Evolutionary conservation across 768 basidiomycete species (phyloP).

Genomic region (Naganishia kalamii): DNA sequence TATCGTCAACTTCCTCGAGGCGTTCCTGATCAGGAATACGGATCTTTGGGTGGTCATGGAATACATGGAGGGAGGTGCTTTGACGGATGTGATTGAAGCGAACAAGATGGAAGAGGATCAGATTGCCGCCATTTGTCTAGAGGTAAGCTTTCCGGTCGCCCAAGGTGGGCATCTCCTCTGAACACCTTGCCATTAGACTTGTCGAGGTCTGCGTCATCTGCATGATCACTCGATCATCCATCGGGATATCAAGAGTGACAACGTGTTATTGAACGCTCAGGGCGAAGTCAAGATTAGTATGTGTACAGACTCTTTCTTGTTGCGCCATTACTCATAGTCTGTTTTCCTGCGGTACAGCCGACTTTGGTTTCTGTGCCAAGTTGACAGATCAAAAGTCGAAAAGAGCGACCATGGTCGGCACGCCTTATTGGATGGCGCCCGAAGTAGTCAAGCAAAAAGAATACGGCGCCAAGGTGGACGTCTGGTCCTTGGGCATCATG

Average conservation of each 20-base stretch:
- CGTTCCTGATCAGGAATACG: slow-evolving; percentile 77
- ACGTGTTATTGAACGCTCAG: slow-evolving; percentile 83
- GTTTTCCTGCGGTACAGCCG: slow-evolving; percentile 54
- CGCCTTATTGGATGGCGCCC: slow-evolving; percentile 99
- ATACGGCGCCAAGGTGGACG: slow-evolving; percentile 97
- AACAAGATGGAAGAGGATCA: slow-evolving; percentile 92
- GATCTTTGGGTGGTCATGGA: slow-evolving; percentile 99
- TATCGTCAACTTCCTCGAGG: slow-evolving; percentile 90
- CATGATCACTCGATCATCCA: slow-evolving; percentile 94
- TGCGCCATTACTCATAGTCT: neutral
- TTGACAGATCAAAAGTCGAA: slow-evolving; percentile 94
- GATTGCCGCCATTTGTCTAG: slow-evolving; percentile 81
- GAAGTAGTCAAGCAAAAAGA: slow-evolving; percentile 97
- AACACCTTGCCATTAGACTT: slow-evolving; percentile 57
- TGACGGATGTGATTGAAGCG: slow-evolving; percentile 97
- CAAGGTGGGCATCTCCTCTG: neutral
- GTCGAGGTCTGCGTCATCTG: slow-evolving; percentile 85
- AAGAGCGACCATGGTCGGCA: slow-evolving; percentile 96
- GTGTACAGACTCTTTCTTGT: slow-evolving; percentile 44
- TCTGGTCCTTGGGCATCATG: slow-evolving; percentile 95
- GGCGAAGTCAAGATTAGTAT: slow-evolving; percentile 95
- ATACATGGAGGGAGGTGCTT: slow-evolving; percentile 85
- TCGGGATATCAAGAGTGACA: slow-evolving; percentile 94
- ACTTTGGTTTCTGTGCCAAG: slow-evolving; percentile 95
- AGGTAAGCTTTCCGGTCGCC: slow-evolving; percentile 55